Evolutionary conservation across 345 rosid species (phyloP), one percentile per base, ranked within the genome.

Genomic region (Raphanus raphanistrum): DNA sequence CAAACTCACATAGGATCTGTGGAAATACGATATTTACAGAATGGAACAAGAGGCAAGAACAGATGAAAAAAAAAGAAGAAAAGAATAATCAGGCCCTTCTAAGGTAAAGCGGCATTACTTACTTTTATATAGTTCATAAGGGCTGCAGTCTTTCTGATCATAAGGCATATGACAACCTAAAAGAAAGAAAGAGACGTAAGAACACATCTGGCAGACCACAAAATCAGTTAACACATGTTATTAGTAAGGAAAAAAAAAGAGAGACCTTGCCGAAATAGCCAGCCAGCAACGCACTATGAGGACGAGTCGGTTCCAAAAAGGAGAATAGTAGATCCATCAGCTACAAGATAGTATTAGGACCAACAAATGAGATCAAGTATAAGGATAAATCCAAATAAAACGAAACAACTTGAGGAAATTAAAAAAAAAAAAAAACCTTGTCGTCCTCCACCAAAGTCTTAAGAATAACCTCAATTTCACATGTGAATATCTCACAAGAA

Each of bases 241-340:
- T 8, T 6, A 72, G 57, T 52, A 9, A 26, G 3, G 25, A 57
- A 21, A 21, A 21, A 21, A 58, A 63, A 66, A 58, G 43, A 63
- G 21, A 75, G 68, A 95, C 99, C 92, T 95, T 95, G 84, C 99
- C 88, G 63, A 95, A 95, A 83, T 95, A 95, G 71, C 99, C 98
- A 54, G 99, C 99, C 76, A 91, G 84, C 82, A 91, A 82, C 2
- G 98, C 88, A 78, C 96, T 90, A 78, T 92, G 98, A 79, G 86
- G 82, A 77, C 90, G 94, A 63, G 84, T 82, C 11, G 98, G 92
- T 82, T 91, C 89, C 94, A 95, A 83, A 84, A 92, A 92, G 71
- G 93, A 75, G 86, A 95, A 92, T 50, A 94, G 92, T 60, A 92
- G 75, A 87, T 91, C 84, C 96, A 95, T 92, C 68, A 94, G 80